Evolutionary conservation across 768 basidiomycete species (phyloP).

Genomic region (Crucibulum laeve): DNA sequence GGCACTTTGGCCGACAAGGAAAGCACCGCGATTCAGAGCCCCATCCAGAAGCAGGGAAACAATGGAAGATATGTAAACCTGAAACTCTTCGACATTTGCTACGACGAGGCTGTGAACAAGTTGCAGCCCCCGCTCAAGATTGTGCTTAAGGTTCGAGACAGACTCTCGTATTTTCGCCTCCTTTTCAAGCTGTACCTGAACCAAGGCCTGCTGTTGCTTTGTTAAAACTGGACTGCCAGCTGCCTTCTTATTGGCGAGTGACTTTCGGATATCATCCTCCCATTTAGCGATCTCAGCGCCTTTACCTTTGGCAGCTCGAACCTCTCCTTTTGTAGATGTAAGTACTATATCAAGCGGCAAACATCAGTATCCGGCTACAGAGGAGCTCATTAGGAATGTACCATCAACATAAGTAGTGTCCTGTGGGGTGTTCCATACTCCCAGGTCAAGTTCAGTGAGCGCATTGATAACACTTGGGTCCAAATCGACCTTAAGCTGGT

Average conservation of each 20-base stretch:
- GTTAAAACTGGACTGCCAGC: conserved; percentile 49
- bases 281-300: conserved; percentile 88
- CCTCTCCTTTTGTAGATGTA: conserved; percentile 51
- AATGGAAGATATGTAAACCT: conserved; percentile 51
- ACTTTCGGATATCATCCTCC: conserved; percentile 91
- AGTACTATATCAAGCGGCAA: conserved; percentile 44
- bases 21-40: conserved; percentile 52
- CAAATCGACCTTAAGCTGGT: conserved; percentile 65
- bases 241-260: conserved; percentile 78
- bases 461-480: conserved; percentile 50
- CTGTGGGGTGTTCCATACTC: conserved; percentile 82
- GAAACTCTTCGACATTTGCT: conserved; percentile 46
- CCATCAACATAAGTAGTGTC: conserved; percentile 83
- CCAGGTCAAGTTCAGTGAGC: conserved; percentile 70
- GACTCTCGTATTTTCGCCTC: conserved; percentile 65
- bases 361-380: not conserved
- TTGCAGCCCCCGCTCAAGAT: conserved; percentile 62
- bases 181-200: conserved; percentile 78
- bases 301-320: conserved; percentile 67
- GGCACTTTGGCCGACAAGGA: conserved; percentile 56
- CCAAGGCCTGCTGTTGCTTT: conserved; percentile 81
- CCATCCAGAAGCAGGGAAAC: conserved; percentile 61
- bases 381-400: conserved; percentile 26
- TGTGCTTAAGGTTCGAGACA: conserved; percentile 50
- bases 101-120: conserved; percentile 63